A percentile compares a stretch with the other conserved stretches of the same genome.
phyloP scores from a whole-genome alignment of 1,284 basidiomycete genomes.

The Grifola frondosa region DNA sequence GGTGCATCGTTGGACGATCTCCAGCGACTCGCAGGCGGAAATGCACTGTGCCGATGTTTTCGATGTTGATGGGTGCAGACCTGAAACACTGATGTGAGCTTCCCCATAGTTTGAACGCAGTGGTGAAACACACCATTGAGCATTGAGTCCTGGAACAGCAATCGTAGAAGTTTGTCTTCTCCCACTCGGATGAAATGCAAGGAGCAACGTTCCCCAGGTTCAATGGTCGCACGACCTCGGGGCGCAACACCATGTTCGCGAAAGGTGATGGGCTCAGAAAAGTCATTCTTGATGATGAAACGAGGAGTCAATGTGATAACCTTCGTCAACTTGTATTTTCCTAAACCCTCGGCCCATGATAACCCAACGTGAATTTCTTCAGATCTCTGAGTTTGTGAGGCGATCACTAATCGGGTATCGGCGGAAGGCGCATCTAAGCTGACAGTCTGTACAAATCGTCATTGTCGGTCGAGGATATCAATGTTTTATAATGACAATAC shows the following conservation, averaged over 20 bases:
- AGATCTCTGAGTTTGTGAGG: constrained; percentile 64
- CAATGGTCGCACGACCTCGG: constrained; percentile 65
- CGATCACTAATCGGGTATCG: constrained; percentile 82
- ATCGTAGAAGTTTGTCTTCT: constrained; percentile 78
- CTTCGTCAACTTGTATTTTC: constrained; percentile 96
- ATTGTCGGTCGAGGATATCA: constrained; percentile 7
- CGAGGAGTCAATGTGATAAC: constrained; percentile 91
- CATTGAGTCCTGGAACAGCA: constrained; percentile 82
- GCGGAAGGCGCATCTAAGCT: constrained; percentile 91
- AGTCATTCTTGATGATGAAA: constrained; percentile 88
- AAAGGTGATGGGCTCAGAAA: constrained; percentile 71
- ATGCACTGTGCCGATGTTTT: constrained; percentile 87
- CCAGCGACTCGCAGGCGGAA: constrained; percentile 61
- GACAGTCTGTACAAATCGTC: constrained; percentile 51
- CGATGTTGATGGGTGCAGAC: constrained; percentile 91
- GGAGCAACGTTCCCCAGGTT: constrained; percentile 69
- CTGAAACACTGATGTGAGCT: constrained; percentile 39
- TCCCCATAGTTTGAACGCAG: no score
- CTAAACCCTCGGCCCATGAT: constrained; percentile 91
- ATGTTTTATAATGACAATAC: constrained; percentile 36
- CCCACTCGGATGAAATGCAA: constrained; percentile 71
- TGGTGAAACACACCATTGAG: constrained; percentile 78
- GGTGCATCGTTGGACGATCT: constrained; percentile 45
- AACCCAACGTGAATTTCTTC: constrained; percentile 87
- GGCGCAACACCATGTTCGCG: constrained; percentile 82